Evolutionary conservation across 805 yeast species (phyloP).

Genomic region (Candida krabiensis): DNA sequence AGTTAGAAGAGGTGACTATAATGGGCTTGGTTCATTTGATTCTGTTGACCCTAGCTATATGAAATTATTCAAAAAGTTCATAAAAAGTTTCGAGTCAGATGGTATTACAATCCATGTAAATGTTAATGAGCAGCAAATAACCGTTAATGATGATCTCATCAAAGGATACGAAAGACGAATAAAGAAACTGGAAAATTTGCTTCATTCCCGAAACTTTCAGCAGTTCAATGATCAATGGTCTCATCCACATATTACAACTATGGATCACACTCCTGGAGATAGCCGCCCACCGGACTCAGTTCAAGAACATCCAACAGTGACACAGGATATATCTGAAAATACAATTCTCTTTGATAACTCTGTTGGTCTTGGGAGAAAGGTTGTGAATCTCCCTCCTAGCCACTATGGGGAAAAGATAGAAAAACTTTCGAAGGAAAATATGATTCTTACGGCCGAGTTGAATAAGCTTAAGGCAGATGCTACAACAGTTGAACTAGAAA

Average conservation of each 20-base stretch:
- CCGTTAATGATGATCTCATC: constrained; percentile 38
- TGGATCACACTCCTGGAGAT: too few relatives aligned
- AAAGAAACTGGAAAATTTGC: constrained; percentile 69
- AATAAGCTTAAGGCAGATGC: constrained; percentile 14
- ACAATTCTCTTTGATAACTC: constrained; percentile 21
- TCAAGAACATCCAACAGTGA: background rate
- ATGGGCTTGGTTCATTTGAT: constrained; percentile 33
- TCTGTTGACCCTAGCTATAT: constrained; percentile 33
- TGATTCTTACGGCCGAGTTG: constrained; percentile 15
- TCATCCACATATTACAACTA: constrained; percentile 13
- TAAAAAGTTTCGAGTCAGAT: constrained; percentile 44
- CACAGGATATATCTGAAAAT: constrained; percentile 9
- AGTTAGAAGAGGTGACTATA: constrained; percentile 22
- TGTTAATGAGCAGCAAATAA: constrained; percentile 29
- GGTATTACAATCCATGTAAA: constrained; percentile 34
- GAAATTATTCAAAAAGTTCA: constrained; percentile 42
- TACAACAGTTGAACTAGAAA: constrained; percentile 13
- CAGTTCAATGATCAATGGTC: constrained; percentile 45
- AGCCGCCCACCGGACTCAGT: constrained; percentile 9
- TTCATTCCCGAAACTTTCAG: constrained; percentile 71
- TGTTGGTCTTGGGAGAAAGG: constrained; percentile 22
- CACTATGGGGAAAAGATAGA: constrained; percentile 27
- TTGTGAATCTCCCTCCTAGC: constrained; percentile 29
- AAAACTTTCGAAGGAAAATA: constrained; percentile 25
- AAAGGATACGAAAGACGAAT: constrained; percentile 71